Conservation (phyloP, 768 basidiomycete genomes). For the Boletus sp. region DNA sequence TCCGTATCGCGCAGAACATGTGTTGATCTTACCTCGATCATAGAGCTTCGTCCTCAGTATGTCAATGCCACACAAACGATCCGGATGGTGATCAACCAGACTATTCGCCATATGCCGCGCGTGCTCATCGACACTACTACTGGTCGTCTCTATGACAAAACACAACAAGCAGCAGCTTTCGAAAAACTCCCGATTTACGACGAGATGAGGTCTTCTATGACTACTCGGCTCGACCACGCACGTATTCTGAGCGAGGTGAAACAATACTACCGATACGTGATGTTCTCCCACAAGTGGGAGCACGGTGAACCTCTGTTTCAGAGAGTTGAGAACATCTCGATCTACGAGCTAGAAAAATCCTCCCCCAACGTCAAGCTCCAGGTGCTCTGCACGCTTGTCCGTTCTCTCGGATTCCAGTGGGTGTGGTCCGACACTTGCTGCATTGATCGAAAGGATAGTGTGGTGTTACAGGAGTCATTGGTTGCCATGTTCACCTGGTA, state of each 20-base stretch:
- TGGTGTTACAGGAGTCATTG: background rate
- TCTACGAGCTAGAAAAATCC: background rate
- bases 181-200: background rate
- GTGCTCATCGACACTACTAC: background rate
- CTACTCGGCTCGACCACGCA: background rate
- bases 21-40: background rate
- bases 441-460: background rate
- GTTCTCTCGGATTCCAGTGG: background rate
- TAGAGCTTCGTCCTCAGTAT: background rate
- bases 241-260: background rate
- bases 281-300: background rate
- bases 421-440: conserved; percentile 12
- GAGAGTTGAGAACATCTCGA: background rate
- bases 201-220: background rate
- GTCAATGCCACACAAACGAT: background rate
- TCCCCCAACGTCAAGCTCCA: background rate
- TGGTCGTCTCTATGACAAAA: background rate
- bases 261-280: background rate
- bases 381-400: background rate
- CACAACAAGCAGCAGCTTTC: background rate
- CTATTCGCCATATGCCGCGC: background rate
- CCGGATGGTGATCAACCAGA: background rate
- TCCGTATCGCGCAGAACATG: background rate
- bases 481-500: conserved; percentile 15
- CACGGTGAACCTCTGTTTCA: background rate